Percentiles rank a stretch among this genome's conserved stretches.
phyloP scores from a whole-genome alignment of 495 filamentous ascomycete species.

The Ascobolus immersus region DNA sequence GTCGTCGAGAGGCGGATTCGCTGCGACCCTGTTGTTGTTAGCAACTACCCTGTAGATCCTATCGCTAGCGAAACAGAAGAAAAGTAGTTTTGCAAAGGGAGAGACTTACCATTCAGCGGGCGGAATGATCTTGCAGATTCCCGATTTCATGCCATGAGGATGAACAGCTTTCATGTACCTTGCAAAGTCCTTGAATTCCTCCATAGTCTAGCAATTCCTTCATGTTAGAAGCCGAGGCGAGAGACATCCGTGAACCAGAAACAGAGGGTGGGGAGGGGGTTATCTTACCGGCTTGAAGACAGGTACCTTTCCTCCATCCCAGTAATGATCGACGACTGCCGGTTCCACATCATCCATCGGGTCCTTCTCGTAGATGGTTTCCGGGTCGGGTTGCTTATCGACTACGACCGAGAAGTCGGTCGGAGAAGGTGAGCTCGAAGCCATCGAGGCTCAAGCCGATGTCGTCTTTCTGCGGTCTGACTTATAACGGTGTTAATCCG shows the following conservation, averaged over 20 bases:
- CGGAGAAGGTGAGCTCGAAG: too few species aligned
- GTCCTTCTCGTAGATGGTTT: constrained; percentile 19
- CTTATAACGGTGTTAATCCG: too few species aligned
- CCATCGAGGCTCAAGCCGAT: too few species aligned
- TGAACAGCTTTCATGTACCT: constrained; percentile 62
- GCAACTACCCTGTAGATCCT: constrained; percentile 4
- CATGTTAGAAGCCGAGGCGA: too few species aligned
- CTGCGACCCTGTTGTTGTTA: constrained; percentile 30
- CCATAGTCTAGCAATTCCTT: constrained; percentile 37
- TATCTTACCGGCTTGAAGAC: constrained; percentile 73
- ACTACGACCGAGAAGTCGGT: constrained; percentile 15
- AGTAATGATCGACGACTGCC: constrained; percentile 52
- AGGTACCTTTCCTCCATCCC: constrained; percentile 59
- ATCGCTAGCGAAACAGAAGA: constrained; percentile 3
- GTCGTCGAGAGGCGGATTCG: constrained; percentile 53
- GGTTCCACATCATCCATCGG: constrained; percentile 17
- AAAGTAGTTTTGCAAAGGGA: constrained; percentile 1
- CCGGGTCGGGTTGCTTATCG: constrained; percentile 18
- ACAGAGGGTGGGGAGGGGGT: neutral
- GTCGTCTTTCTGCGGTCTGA: too few species aligned
- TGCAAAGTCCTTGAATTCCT: constrained; percentile 79
- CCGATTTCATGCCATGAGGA: constrained; percentile 85
- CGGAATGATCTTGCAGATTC: constrained; percentile 86
- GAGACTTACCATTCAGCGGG: constrained; percentile 66
- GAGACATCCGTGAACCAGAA: too few species aligned